Evolutionary conservation across 2,329 filamentous ascomycete species (phyloP).

Genomic region (Rutstroemia sp.): DNA sequence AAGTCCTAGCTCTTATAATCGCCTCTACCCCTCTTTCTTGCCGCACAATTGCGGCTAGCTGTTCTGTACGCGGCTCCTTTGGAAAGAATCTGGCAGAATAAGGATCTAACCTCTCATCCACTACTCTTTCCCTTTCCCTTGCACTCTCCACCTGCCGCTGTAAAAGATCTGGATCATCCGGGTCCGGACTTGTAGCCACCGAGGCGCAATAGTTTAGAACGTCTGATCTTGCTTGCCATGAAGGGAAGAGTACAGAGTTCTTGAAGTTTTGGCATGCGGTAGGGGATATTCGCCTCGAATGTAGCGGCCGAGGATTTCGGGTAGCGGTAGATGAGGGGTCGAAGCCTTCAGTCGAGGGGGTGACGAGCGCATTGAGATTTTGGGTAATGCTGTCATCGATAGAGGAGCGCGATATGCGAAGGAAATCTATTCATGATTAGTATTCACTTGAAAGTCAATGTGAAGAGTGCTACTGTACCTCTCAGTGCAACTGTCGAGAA

Average conservation of each 20-base stretch:
- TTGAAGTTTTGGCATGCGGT: conserved; percentile 66
- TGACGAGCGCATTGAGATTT: conserved; percentile 83
- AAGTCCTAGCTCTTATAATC: conserved; percentile 75
- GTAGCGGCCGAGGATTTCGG: conserved; percentile 44
- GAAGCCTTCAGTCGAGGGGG: conserved; percentile 65
- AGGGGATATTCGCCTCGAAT: conserved; percentile 48
- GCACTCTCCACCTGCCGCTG: conserved; percentile 63
- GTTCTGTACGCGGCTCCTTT: conserved; percentile 71
- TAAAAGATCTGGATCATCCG: conserved; percentile 72
- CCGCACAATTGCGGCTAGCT: conserved; percentile 63
- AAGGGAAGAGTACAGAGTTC: conserved; percentile 71
- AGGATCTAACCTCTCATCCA: conserved; percentile 86
- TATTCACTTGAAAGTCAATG: neutral
- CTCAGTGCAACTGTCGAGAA: conserved; percentile 62
- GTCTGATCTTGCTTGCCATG: conserved; percentile 77
- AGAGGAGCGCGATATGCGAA: conserved; percentile 73
- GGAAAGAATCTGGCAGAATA: conserved; percentile 82
- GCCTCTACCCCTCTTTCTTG: conserved; percentile 71
- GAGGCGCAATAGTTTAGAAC: conserved; percentile 83
- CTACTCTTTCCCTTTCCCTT: conserved; percentile 61
- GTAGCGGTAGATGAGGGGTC: conserved; percentile 70
- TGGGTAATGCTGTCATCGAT: conserved; percentile 93
- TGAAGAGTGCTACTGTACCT: conserved; percentile 40
- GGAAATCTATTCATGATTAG: conserved; percentile 60
- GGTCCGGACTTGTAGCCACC: conserved; percentile 81